Evolutionary conservation across 2,329 filamentous ascomycete species (phyloP).

Genomic region (Hirsutella rhossiliensis): DNA sequence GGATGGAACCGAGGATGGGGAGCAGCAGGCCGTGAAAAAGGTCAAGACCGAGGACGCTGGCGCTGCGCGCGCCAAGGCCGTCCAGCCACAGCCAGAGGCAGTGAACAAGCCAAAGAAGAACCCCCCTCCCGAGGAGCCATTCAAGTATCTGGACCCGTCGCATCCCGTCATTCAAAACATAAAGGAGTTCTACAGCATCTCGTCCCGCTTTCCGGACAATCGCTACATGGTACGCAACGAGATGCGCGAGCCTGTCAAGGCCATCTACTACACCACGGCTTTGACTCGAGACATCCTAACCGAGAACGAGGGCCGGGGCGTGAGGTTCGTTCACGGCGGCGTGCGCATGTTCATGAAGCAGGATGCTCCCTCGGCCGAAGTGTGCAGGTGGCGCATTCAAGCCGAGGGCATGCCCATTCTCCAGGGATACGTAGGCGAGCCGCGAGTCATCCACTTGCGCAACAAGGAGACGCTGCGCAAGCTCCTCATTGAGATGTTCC

Average conservation of each 20-base stretch:
- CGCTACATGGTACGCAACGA: slow-evolving; percentile 96
- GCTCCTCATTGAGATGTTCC: slow-evolving; percentile 93
- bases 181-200: slow-evolving; percentile 75
- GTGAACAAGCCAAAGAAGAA: slow-evolving; percentile 27
- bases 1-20: slow-evolving; percentile 18
- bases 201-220: slow-evolving; percentile 72
- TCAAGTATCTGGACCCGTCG: slow-evolving; percentile 71
- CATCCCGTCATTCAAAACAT: slow-evolving; percentile 70
- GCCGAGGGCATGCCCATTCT: slow-evolving; percentile 86
- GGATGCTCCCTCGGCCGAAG: slow-evolving; percentile 73
- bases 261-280: slow-evolving; percentile 88
- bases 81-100: slow-evolving; percentile 9
- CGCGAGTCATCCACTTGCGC: slow-evolving; percentile 61
- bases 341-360: slow-evolving; percentile 99
- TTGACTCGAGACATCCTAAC: slow-evolving; percentile 76
- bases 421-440: slow-evolving; percentile 76
- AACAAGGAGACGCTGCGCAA: slow-evolving; percentile 70
- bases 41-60: slow-evolving; percentile 26
- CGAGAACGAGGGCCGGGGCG: slow-evolving; percentile 77
- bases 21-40: slow-evolving; percentile 34
- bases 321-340: slow-evolving; percentile 93
- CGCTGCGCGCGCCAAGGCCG: slow-evolving; percentile 4
- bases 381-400: slow-evolving; percentile 92
- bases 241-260: slow-evolving; percentile 75
- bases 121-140: slow-evolving; percentile 70